phyloP scores from a whole-genome alignment of 2,329 filamentous ascomycete genomes.

The Allantophomopsis lycopodina region DNA sequence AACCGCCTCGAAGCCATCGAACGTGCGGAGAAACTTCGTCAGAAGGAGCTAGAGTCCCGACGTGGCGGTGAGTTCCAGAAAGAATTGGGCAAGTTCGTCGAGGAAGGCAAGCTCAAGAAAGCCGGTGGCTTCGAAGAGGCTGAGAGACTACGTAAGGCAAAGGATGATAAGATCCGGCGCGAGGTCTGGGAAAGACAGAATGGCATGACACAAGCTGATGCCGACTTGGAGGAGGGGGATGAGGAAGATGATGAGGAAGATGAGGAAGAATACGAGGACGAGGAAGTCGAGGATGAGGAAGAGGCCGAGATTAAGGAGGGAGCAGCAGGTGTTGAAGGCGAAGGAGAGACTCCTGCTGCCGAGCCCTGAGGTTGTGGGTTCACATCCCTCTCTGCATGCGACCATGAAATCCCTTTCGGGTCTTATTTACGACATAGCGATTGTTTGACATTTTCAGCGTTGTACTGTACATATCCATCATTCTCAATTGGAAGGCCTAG shows the following conservation, averaged over 20 bases:
- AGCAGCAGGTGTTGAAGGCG: background rate
- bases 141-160: slow-evolving; percentile 68
- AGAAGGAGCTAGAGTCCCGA: slow-evolving; percentile 74
- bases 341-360: background rate
- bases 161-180: slow-evolving; percentile 73
- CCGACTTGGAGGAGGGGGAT: background rate
- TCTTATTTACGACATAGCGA: too few species aligned
- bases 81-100: slow-evolving; percentile 74
- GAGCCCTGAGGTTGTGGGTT: too few species aligned
- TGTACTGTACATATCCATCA: too few species aligned
- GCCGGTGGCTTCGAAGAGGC: slow-evolving; percentile 90
- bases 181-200: slow-evolving; percentile 64
- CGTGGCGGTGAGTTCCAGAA: slow-evolving; percentile 62
- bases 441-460: too few species aligned
- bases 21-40: slow-evolving; percentile 81
- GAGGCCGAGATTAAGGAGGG: background rate
- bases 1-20: slow-evolving; percentile 89
- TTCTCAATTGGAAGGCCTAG: too few species aligned
- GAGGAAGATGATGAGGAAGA: background rate
- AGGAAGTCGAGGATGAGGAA: too few species aligned
- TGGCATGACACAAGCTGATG: slow-evolving; percentile 19
- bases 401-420: too few species aligned
- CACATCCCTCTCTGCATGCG: too few species aligned
- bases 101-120: slow-evolving; percentile 89
- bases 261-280: background rate